Base-by-base conservation (phyloP, 768 basidiomycete species). In the Dentipellis fragilis region DNA sequence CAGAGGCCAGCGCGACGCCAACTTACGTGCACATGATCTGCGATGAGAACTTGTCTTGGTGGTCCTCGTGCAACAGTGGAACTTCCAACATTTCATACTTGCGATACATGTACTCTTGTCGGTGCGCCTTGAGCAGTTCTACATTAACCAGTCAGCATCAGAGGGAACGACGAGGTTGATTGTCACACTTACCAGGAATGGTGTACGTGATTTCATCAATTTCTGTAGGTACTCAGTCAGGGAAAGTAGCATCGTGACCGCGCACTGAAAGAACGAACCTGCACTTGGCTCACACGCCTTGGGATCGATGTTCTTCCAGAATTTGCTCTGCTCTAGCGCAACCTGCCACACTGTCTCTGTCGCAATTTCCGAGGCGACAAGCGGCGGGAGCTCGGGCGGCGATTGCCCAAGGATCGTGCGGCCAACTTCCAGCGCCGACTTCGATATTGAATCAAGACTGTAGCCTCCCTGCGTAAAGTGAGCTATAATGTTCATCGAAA, bases 301-400 rank as follows among this genome's bases (percentile, higher is more conserved):
- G 0, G 85, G 85, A 62, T 88, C 83, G 38, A 98, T 78, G 63
- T 73, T 84, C 68, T 86, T 92, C 96, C 96, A 99, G 66, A 87
- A 88, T 67, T 85, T 87, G 65, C 85, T 88, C 68, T 97, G 95
- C 52, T 91, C 81, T 60, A 79, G 80, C 9, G 89, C 88, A 10
- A 95, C 93, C 48, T 89, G 80, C 78, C 84, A 93, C 11, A 97
- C 80, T 0, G 93, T 92, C 71, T 95, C 90, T 7, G 91, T 89
- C 2, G 86, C 95, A 3, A 79, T 75, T 55, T 92, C 87, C 3
- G 81, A 83, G 1, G 93, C 93, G 23, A 80, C 72, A 70, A 92
- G 71, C 0, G 88, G 78, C 0, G 80, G 77, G 7, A 97, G 70
- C 57, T 83, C 78, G 1, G 85, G 85, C 0, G 94, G 92, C 2